Evolutionary conservation across 2,329 filamentous ascomycete species (phyloP).

Genomic region (Dactylellina leptospora): DNA sequence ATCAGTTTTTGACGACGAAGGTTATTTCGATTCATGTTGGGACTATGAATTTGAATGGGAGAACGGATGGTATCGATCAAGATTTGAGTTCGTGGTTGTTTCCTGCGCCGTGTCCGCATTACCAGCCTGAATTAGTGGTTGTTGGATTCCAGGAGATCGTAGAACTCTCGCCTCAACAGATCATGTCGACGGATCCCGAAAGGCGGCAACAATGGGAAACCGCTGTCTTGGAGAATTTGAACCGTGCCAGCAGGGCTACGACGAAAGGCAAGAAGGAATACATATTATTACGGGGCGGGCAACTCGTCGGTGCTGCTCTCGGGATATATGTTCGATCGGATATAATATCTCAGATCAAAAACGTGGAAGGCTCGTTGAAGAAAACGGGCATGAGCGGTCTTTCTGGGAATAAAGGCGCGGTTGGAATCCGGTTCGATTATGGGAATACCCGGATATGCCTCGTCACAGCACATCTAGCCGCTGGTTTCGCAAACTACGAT

Average conservation of each 20-base stretch:
- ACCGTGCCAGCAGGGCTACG: conserved; percentile 69
- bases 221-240: conserved; percentile 79
- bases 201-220: conserved; percentile 86
- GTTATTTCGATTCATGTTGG: conserved; percentile 74
- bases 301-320: conserved; percentile 91
- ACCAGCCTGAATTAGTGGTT: conserved; percentile 83
- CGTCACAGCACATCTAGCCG: conserved; percentile 93
- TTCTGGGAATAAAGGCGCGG: conserved; percentile 96
- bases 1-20: conserved; percentile 36
- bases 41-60: conserved; percentile 94
- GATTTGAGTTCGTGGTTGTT: conserved; percentile 89
- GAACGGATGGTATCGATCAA: conserved; percentile 76
- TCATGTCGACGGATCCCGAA: conserved; percentile 96
- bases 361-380: conserved; percentile 94
- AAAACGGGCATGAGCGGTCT: conserved; percentile 96
- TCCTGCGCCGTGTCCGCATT: conserved; percentile 69
- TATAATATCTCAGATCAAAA: conserved; percentile 82
- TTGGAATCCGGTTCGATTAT: conserved; percentile 94
- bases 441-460: conserved; percentile 93
- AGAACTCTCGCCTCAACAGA: conserved; percentile 95
- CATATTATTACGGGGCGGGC: conserved; percentile 86
- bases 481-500: conserved; percentile 95
- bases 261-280: conserved; percentile 74
- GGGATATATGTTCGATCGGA: conserved; percentile 89
- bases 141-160: conserved; percentile 98